Conservation (phyloP, 2,329 filamentous ascomycete genomes). For the Aspergillus sclerotialis region DNA sequence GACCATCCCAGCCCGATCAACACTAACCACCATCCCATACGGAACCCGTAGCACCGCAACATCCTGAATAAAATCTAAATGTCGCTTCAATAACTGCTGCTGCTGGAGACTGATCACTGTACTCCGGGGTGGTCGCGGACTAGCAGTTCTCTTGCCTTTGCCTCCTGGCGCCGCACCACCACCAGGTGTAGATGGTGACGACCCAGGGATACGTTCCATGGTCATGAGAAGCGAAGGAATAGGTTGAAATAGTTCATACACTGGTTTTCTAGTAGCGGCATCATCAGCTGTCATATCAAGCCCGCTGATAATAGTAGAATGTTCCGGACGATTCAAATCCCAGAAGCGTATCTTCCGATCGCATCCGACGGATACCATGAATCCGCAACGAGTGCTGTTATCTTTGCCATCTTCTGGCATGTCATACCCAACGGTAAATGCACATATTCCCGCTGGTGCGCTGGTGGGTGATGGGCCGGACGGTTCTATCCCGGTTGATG, state of each 20-base stretch:
- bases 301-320: slow-evolving; percentile 74
- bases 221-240: slow-evolving; percentile 59
- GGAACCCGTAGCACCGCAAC: slow-evolving; percentile 82
- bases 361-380: slow-evolving; percentile 78
- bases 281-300: slow-evolving; percentile 58
- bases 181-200: slow-evolving; percentile 23
- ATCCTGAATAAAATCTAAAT: slow-evolving; percentile 82
- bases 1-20: slow-evolving; percentile 80
- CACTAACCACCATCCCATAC: slow-evolving; percentile 87
- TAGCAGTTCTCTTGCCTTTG: slow-evolving; percentile 27
- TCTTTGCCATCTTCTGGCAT: slow-evolving; percentile 56
- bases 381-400: slow-evolving; percentile 60
- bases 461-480: slow-evolving; percentile 11
- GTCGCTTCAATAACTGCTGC: slow-evolving; percentile 74
- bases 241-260: slow-evolving; percentile 60
- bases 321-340: slow-evolving; percentile 74
- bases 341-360: slow-evolving; percentile 92
- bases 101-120: slow-evolving; percentile 85
- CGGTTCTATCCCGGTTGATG: slow-evolving; percentile 51
- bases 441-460: slow-evolving; percentile 53
- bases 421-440: slow-evolving; percentile 67
- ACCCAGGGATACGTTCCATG: slow-evolving; percentile 53
- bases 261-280: slow-evolving; percentile 47
- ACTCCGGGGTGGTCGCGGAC: slow-evolving; percentile 56
- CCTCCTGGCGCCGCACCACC: slow-evolving; percentile 19